Evolutionary conservation across 768 basidiomycete genomes (phyloP).

Genomic region (Hygrocybe punicea): DNA sequence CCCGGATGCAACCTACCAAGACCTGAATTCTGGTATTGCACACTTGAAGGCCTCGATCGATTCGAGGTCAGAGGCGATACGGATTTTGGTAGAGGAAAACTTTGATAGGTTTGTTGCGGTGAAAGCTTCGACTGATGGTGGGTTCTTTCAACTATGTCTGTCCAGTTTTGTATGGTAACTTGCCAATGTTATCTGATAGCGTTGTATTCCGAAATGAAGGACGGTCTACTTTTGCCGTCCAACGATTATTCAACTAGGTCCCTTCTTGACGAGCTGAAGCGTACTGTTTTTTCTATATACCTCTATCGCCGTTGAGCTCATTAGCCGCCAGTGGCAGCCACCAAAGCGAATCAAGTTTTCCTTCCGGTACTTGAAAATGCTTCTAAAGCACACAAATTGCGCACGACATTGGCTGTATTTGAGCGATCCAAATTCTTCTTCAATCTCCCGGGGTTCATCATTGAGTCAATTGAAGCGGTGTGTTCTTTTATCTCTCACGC

Average conservation of each 20-base stretch:
- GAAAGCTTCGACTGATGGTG: slow-evolving; percentile 95
- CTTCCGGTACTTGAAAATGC: slow-evolving; percentile 94
- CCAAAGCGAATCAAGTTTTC: slow-evolving; percentile 93
- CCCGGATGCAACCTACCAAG: slow-evolving; percentile 93
- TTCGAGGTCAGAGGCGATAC: slow-evolving; percentile 87
- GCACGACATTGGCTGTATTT: slow-evolving; percentile 90
- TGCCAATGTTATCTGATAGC: slow-evolving; percentile 43
- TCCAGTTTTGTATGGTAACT: not conserved
- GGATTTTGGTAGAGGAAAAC: slow-evolving; percentile 94
- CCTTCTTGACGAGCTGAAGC: slow-evolving; percentile 79
- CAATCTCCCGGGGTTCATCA: slow-evolving; percentile 88
- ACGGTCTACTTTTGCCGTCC: slow-evolving; percentile 71
- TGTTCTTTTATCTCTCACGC: slow-evolving; percentile 24
- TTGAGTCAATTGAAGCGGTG: slow-evolving; percentile 87
- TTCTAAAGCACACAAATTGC: slow-evolving; percentile 87
- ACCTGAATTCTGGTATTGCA: slow-evolving; percentile 73
- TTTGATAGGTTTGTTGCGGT: slow-evolving; percentile 98
- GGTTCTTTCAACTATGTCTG: slow-evolving; percentile 12
- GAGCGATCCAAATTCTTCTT: slow-evolving; percentile 98
- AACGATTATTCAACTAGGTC: slow-evolving; percentile 82
- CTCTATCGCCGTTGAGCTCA: not conserved
- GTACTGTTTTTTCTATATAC: slow-evolving; percentile 37
- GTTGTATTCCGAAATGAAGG: slow-evolving; percentile 88
- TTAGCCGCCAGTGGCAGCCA: slow-evolving; percentile 64
- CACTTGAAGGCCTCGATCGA: slow-evolving; percentile 80